Base-by-base conservation (phyloP, 1,139 yeast genomes). In the Groenewaldozyma auringiensis region DNA sequence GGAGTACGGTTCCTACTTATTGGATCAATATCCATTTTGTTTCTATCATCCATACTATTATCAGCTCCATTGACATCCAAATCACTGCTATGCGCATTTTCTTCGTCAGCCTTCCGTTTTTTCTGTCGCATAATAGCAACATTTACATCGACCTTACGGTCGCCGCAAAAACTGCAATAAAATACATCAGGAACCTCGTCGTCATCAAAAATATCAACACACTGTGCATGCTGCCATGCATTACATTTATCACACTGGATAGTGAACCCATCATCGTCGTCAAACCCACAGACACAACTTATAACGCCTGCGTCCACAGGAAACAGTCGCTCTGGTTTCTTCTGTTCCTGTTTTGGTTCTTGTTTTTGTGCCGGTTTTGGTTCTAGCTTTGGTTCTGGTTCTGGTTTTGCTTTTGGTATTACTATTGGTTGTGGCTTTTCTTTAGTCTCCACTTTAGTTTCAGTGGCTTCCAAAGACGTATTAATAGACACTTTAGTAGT, bases 241-340 rank as follows among this genome's bases (percentile, higher is more conserved):
- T 77, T 82, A 63, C 97, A 89, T 41, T 78, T 74, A 61, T 88
- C 96, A 67, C 97, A 89, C 63, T 88, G 96, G 50, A 89, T 84
- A 1, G 96, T 88, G 62, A 86, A 87, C 1, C 96, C 96, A 60
- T 89, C 97, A 63, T 89, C 97, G 53, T 89, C 95, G 47, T 81
- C 87, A 53, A 74, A 79, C 0, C 81, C 89, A 69, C 98, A 89
- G 3, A 89, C 78, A 66, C 98, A 89, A 2, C 96, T 87, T 47
- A 89, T 89, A 2, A 81, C 67, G 0, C 96, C 96, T 3, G 88
- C 74, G 60, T 87, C 94, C 1, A 57, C 54, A 41, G 66, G 55
- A n/a, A 25, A 37, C 4, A 11, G 13, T n/a, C 32, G 41, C 17
- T 21, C 41, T n/a, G 18, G 4, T 8, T 6, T 25, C 29, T 25